These are phyloP conservation scores for Russula lepida DNA, from an alignment of 768 basidiomycete species.

Conservation along the genomic window DNA sequence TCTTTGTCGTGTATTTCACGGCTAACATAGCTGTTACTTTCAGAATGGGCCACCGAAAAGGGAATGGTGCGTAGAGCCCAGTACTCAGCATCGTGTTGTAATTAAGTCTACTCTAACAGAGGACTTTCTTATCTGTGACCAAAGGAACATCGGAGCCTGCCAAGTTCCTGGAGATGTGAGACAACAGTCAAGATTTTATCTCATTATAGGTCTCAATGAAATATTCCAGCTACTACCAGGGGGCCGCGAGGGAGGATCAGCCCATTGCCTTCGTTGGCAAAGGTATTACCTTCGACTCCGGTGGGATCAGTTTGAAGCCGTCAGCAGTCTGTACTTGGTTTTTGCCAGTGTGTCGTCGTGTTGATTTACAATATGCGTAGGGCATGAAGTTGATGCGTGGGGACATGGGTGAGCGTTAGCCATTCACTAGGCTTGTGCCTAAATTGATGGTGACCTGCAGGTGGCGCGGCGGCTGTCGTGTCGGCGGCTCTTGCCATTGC, in stretches of 20 bases:
- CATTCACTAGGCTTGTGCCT: neutral
- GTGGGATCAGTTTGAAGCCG: constrained; percentile 85
- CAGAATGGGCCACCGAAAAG: constrained; percentile 77
- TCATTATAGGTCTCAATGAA: neutral
- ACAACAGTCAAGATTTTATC: neutral
- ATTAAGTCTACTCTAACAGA: constrained; percentile 31
- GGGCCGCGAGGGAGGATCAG: constrained; percentile 45
- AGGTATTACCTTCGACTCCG: constrained; percentile 84
- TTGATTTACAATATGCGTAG: constrained; percentile 28
- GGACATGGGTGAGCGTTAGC: constrained; percentile 59
- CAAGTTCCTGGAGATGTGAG: constrained; percentile 78
- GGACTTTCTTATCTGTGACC: constrained; percentile 81
- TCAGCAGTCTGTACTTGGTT: constrained; percentile 38
- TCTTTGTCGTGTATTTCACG: neutral
- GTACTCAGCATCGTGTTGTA: neutral
- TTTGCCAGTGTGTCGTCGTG: neutral
- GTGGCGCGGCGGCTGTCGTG: constrained; percentile 74
- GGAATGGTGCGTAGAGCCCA: constrained; percentile 51
- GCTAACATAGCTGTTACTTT: neutral
- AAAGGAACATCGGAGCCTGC: constrained; percentile 77
- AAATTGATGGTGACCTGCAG: constrained; percentile 26
- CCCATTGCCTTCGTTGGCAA: constrained; percentile 79
- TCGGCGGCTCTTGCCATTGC: constrained; percentile 71
- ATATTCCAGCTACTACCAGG: constrained; percentile 63
- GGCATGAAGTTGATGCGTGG: constrained; percentile 80